Evolutionary conservation across 495 filamentous ascomycete genomes (phyloP).

Genomic region (Amorphotheca resinae): DNA sequence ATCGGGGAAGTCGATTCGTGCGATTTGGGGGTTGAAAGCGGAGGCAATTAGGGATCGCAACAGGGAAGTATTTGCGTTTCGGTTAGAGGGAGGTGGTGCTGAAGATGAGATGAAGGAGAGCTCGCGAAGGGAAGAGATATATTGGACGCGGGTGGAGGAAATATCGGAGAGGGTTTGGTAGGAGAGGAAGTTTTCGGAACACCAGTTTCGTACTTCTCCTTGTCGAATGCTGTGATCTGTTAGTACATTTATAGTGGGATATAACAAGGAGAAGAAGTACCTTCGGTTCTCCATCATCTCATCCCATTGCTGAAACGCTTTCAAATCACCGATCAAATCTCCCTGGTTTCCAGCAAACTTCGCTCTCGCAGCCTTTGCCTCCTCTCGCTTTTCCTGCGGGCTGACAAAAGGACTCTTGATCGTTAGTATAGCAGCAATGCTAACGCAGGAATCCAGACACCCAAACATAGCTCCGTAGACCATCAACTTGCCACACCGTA

Average conservation of each 20-base stretch:
- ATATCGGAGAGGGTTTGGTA: constrained; percentile 77
- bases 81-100: constrained; percentile 27
- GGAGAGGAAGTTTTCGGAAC: constrained; percentile 78
- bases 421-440: constrained; percentile 83
- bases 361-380: constrained; percentile 63
- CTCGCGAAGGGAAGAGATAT: constrained; percentile 74
- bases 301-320: constrained; percentile 73
- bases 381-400: constrained; percentile 67
- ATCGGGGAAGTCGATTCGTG: constrained; percentile 82
- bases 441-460: constrained; percentile 76
- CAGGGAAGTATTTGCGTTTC: constrained; percentile 40
- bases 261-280: constrained; percentile 1
- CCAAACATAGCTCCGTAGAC: constrained; percentile 91
- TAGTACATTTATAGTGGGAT: not conserved
- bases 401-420: constrained; percentile 74
- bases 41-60: constrained; percentile 81
- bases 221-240: constrained; percentile 32
- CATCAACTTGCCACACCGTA: constrained; percentile 88
- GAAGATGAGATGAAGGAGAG: constrained; percentile 58
- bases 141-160: constrained; percentile 71
- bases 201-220: constrained; percentile 61
- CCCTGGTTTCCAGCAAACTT: constrained; percentile 67
- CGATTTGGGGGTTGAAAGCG: constrained; percentile 83
- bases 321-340: constrained; percentile 75
- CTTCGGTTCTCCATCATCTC: constrained; percentile 38